Conservation (phyloP, 805 yeast species). For the Starmerella sp. region DNA sequence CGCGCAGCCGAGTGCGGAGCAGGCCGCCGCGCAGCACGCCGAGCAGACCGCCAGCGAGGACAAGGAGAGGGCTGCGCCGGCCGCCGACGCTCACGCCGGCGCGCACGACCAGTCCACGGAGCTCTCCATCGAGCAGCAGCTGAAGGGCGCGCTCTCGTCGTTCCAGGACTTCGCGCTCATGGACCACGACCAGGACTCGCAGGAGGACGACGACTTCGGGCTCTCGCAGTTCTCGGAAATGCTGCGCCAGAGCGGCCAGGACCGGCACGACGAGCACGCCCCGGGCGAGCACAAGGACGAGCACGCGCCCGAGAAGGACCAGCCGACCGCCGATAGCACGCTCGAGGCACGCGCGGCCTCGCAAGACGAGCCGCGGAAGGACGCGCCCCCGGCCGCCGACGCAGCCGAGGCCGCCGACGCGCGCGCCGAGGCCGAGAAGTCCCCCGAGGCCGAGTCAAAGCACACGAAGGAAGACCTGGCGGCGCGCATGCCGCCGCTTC, state of each 20-base stretch:
- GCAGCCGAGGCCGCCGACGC: background rate
- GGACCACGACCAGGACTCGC: slow-evolving; percentile 4
- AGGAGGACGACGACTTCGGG: background rate
- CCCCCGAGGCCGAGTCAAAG: background rate
- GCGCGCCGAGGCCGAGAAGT: background rate
- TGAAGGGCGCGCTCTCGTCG: slow-evolving; percentile 24
- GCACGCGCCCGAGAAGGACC: background rate
- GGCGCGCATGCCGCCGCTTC: slow-evolving; percentile 18
- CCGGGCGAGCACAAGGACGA: background rate
- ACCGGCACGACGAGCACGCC: background rate
- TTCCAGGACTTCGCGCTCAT: slow-evolving; percentile 12
- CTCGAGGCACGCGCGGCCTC: background rate
- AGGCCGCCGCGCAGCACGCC: background rate
- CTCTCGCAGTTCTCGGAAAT: slow-evolving; percentile 8
- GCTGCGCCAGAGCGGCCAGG: background rate
- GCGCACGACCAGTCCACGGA: slow-evolving; percentile 5
- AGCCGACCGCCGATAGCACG: no score
- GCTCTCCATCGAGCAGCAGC: slow-evolving; percentile 22
- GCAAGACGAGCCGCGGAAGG: background rate
- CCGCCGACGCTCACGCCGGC: no score
- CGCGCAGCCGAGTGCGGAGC: background rate
- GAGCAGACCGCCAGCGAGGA: background rate
- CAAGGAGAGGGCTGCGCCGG: background rate
- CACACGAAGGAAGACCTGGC: background rate
- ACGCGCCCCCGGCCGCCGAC: no score